These are phyloP conservation scores for Solidago caesia DNA, from an alignment of 129 eudicot genomes.

Conservation along the genomic window DNA sequence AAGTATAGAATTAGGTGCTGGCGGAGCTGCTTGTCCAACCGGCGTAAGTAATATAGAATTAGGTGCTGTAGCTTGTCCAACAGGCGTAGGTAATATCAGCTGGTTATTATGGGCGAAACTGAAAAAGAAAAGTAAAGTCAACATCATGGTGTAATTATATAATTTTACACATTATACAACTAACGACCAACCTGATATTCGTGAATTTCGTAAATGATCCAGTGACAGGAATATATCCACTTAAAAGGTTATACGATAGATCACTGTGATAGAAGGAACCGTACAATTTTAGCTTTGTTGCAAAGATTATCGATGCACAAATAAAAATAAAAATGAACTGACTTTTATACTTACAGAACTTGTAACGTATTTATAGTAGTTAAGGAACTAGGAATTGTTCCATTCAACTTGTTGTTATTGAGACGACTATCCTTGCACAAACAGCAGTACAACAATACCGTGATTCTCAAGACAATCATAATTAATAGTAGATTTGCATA, in stretches of 20 bases:
- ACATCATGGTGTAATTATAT: neutral
- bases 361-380: no score
- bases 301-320: conserved; percentile 26
- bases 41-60: no score
- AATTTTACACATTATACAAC: neutral
- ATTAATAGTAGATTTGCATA: no score
- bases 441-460: no score
- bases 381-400: no score
- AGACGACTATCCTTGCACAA: no score
- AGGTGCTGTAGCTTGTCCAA: conserved; percentile 52
- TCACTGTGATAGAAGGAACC: conserved; percentile 44
- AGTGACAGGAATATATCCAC: conserved; percentile 55
- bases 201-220: conserved; percentile 74
- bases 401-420: no score
- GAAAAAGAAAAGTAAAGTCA: conserved; percentile 7
- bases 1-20: no score
- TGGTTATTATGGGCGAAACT: conserved; percentile 11
- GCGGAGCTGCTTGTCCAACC: no score
- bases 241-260: conserved; percentile 58
- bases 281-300: neutral
- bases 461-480: neutral
- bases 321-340: neutral
- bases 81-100: conserved; percentile 32
- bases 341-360: no score
- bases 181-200: conserved; percentile 38